Percentiles rank a stretch among this genome's conserved stretches.
phyloP scores from a whole-genome alignment of 805 yeast genomes.

The Monosporozyma solicola region DNA sequence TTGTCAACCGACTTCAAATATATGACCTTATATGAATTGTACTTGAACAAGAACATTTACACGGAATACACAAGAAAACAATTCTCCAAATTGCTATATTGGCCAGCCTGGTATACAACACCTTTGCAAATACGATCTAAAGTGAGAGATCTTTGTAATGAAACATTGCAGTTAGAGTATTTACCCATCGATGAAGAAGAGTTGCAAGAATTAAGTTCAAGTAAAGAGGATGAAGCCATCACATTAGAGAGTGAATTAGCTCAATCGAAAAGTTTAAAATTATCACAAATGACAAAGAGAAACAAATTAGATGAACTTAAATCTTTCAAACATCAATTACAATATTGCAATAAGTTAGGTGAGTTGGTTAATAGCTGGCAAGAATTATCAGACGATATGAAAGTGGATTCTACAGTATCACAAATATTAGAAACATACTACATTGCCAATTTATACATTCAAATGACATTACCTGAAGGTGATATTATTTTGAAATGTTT shows the following conservation, averaged over 20 bases:
- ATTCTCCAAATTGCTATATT: slow-evolving; percentile 47
- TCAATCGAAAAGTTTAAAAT: slow-evolving; percentile 24
- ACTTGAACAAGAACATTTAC: slow-evolving; percentile 49
- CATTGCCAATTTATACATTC: slow-evolving; percentile 22
- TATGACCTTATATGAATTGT: slow-evolving; percentile 50
- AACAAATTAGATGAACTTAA: slow-evolving; percentile 15
- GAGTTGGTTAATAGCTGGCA: slow-evolving; percentile 16
- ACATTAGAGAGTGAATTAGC: slow-evolving; percentile 12
- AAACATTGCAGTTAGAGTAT: slow-evolving; percentile 11
- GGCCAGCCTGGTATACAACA: slow-evolving; percentile 67
- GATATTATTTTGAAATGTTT: slow-evolving; percentile 12
- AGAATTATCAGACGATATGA: slow-evolving; percentile 9
- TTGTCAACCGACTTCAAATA: slow-evolving; percentile 35
- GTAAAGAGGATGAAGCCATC: background rate
- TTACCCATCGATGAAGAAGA: slow-evolving; percentile 17
- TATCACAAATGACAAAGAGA: slow-evolving; percentile 17
- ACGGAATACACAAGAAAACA: slow-evolving; percentile 48
- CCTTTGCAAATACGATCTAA: slow-evolving; percentile 31
- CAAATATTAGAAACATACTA: slow-evolving; percentile 13
- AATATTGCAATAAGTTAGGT: slow-evolving; percentile 12
- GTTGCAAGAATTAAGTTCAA: background rate
- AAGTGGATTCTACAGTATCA: background rate
- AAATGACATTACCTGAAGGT: slow-evolving; percentile 20
- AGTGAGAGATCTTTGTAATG: slow-evolving; percentile 14
- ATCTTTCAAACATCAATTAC: slow-evolving; percentile 15